Conservation (phyloP, 1,284 basidiomycete species). For the Chalciporus sp. region DNA sequence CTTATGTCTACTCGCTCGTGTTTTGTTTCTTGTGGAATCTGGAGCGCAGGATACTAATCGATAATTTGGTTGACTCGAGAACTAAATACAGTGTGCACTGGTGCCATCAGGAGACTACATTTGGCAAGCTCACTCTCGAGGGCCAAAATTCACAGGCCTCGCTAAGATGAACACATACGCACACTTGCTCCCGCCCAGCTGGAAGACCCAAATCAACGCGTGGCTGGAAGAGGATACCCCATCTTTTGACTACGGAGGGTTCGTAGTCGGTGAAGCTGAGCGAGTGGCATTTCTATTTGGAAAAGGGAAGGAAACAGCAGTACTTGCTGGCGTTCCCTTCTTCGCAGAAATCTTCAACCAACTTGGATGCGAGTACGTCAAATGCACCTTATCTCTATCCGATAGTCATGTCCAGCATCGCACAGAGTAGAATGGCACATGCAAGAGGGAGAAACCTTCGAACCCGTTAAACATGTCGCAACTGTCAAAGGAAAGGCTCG, state of each 20-base stretch:
- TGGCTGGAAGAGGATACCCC: conserved; percentile 97
- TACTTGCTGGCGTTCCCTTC: conserved; percentile 95
- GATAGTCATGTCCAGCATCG: neutral
- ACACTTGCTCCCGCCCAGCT: conserved; percentile 87
- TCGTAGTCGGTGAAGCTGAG: conserved; percentile 90
- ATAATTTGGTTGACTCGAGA: too few species aligned
- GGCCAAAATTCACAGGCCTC: neutral
- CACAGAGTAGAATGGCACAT: conserved; percentile 91
- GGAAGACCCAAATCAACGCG: conserved; percentile 78
- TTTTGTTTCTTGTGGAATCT: neutral
- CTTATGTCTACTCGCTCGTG: neutral
- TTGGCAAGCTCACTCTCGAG: neutral
- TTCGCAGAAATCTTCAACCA: conserved; percentile 93
- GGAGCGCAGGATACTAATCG: too few species aligned
- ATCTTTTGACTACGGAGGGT: conserved; percentile 97
- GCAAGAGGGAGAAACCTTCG: conserved; percentile 79
- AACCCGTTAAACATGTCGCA: conserved; percentile 86
- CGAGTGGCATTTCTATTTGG: conserved; percentile 90
- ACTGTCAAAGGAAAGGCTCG: conserved; percentile 90
- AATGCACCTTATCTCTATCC: neutral
- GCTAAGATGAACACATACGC: conserved; percentile 47
- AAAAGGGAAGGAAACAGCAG: conserved; percentile 75
- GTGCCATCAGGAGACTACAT: neutral
- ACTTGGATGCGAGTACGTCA: conserved; percentile 84
- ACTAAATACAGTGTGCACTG: too few species aligned